phyloP scores from a whole-genome alignment of 108 stramenopile species.

The Mayamaea pseudoterrestris region DNA sequence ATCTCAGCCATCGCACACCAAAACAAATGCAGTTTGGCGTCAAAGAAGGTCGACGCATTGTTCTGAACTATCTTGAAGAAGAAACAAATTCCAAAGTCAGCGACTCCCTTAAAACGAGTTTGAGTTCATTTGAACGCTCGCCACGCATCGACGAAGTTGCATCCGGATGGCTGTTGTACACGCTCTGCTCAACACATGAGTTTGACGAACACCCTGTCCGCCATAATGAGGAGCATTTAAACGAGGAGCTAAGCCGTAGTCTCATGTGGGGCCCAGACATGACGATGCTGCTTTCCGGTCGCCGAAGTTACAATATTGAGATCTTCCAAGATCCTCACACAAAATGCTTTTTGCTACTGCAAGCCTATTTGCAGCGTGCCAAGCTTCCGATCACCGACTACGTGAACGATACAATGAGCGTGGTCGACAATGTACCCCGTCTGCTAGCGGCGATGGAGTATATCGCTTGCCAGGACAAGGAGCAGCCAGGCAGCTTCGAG shows the following conservation, averaged over 20 bases:
- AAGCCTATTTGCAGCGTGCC: conserved; percentile 72
- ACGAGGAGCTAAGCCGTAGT: conserved; percentile 76
- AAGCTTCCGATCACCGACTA: conserved; percentile 95
- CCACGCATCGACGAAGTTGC: conserved; percentile 26
- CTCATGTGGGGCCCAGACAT: conserved; percentile 77
- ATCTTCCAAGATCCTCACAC: conserved; percentile 82
- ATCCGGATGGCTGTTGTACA: conserved; percentile 51
- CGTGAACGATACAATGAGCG: conserved; percentile 89
- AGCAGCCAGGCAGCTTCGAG: conserved; percentile 44
- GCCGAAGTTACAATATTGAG: conserved; percentile 19
- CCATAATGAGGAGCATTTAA: conserved; percentile 95
- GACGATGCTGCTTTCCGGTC: conserved; percentile 11
- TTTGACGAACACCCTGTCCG: conserved; percentile 95
- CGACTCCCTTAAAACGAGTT: neutral
- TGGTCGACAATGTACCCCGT: conserved; percentile 91
- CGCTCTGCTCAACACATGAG: conserved; percentile 76
- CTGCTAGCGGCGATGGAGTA: conserved; percentile 94
- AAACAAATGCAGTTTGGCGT: conserved; percentile 67
- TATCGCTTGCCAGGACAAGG: conserved; percentile 47
- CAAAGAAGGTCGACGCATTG: conserved; percentile 24
- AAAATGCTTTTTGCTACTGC: conserved; percentile 91
- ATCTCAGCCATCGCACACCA: conserved; percentile 76
- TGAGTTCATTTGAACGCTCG: conserved; percentile 1
- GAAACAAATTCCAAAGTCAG: neutral
- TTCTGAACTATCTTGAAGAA: conserved; percentile 6